These are phyloP conservation scores for Moniliella sp. DNA, from an alignment of 1,284 basidiomycete genomes.

Conservation along the genomic window DNA sequence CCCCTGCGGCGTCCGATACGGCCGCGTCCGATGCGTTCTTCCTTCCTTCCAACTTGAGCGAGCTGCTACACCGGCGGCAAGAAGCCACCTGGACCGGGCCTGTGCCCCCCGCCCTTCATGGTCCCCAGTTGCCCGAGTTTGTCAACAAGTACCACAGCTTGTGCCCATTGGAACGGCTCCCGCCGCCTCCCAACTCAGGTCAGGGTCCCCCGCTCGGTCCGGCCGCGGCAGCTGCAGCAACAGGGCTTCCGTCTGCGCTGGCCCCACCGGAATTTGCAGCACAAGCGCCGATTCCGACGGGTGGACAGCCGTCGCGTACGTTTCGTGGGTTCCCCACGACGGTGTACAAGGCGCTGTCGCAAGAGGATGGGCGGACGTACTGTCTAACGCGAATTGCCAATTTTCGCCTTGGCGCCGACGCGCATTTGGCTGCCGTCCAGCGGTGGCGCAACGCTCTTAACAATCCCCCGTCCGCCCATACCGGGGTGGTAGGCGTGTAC, in stretches of 20 bases:
- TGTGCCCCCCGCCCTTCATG: constrained; percentile 25
- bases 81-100: constrained; percentile 46
- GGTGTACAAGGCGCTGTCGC: constrained; percentile 60
- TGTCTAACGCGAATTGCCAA: constrained; percentile 65
- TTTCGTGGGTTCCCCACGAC: constrained; percentile 46
- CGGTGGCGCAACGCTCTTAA: constrained; percentile 64
- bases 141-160: constrained; percentile 76
- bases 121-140: constrained; percentile 52
- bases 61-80: constrained; percentile 56
- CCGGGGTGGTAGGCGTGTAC: constrained; percentile 58
- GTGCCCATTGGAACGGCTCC: constrained; percentile 55
- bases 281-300: constrained; percentile 6
- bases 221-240: neutral
- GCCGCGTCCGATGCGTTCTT: constrained; percentile 41
- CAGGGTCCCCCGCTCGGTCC: too few species aligned
- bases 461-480: too few species aligned
- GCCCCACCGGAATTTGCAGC: neutral
- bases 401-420: constrained; percentile 48
- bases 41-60: constrained; percentile 52
- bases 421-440: constrained; percentile 63
- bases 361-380: constrained; percentile 57
- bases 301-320: constrained; percentile 23
- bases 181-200: too few species aligned
- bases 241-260: neutral
- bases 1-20: constrained; percentile 37